Percentiles rank a stretch among this genome's conserved stretches.
Conservation (phyloP, 345 rosid species). For the Aethionema arabicum region DNA sequence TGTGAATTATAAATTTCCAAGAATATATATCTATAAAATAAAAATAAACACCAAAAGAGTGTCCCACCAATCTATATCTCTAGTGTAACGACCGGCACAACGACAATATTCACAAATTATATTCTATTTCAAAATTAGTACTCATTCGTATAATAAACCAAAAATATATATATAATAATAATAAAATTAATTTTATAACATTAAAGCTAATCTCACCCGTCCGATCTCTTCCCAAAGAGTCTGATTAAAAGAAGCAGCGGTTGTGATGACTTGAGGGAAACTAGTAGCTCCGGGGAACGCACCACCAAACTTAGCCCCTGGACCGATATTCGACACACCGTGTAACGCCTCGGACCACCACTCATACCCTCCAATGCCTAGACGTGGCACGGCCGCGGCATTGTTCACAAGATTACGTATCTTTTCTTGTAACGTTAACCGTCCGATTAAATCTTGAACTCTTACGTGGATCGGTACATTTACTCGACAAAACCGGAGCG, state of each 20-base stretch:
- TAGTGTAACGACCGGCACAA: constrained; percentile 18
- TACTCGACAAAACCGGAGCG: constrained; percentile 52
- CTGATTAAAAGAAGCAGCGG: constrained; percentile 89
- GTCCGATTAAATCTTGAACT: constrained; percentile 68
- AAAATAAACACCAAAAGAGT: background rate
- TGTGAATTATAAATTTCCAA: constrained; percentile 7
- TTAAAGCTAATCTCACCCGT: constrained; percentile 48
- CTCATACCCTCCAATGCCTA: constrained; percentile 82
- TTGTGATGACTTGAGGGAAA: constrained; percentile 92
- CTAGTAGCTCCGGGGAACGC: constrained; percentile 77
- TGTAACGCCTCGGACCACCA: constrained; percentile 99
- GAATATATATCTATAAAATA: background rate
- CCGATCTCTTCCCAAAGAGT: constrained; percentile 88
- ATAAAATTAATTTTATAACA: background rate
- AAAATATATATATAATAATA: background rate
- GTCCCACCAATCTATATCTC: constrained; percentile 10
- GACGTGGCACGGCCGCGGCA: constrained; percentile 73
- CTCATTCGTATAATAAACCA: too few relatives aligned
- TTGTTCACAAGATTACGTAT: constrained; percentile 71
- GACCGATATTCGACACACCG: constrained; percentile 81
- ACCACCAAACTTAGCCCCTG: constrained; percentile 68
- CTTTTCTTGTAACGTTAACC: constrained; percentile 84
- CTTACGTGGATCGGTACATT: constrained; percentile 59
- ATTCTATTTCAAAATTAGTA: background rate
- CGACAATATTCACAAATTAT: constrained; percentile 10